phyloP scores from a whole-genome alignment of 2,329 filamentous ascomycete genomes.

The Hypoxylon sp. region DNA sequence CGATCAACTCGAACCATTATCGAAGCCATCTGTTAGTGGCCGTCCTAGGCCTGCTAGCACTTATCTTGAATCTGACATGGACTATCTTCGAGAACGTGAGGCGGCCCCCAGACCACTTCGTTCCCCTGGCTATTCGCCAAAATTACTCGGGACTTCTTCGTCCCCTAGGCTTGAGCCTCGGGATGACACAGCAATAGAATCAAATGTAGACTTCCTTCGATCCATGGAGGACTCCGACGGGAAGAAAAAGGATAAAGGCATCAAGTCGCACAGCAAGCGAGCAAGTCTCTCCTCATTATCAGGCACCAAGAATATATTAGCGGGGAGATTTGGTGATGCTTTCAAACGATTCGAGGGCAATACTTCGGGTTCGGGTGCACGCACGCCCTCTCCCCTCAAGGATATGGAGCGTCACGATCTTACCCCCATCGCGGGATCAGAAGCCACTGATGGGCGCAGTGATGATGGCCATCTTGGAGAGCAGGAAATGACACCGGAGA shows the following conservation, averaged over 20 bases:
- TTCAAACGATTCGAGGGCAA: conserved; percentile 89
- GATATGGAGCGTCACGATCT: conserved; percentile 64
- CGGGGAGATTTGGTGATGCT: conserved; percentile 90
- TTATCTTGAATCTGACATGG: conserved; percentile 84
- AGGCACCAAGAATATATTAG: conserved; percentile 84
- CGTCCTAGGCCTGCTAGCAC: conserved; percentile 83
- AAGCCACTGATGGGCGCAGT: conserved; percentile 75
- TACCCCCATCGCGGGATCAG: conserved; percentile 81
- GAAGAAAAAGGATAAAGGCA: conserved; percentile 65
- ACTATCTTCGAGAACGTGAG: conserved; percentile 84
- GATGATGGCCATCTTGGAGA: conserved; percentile 77
- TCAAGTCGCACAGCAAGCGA: conserved; percentile 74
- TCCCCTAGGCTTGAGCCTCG: conserved; percentile 60
- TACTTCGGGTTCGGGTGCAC: conserved; percentile 49
- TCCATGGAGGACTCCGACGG: conserved; percentile 76
- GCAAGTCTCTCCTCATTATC: conserved; percentile 79
- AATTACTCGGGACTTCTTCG: conserved; percentile 54
- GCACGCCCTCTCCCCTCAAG: conserved; percentile 64
- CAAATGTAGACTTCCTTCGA: conserved; percentile 85
- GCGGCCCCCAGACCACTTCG: conserved; percentile 59
- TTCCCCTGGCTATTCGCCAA: conserved; percentile 55
- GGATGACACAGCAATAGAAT: conserved; percentile 77
- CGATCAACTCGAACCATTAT: conserved; percentile 71
- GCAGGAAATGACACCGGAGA: conserved; percentile 82
- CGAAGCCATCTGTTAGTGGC: conserved; percentile 64